phyloP scores from a whole-genome alignment of 345 rosid genomes.

The Brassica napus region Da-Ae NC_063440.1:25545001-25545500 shows the following conservation, averaged over 20 bases:
- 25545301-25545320: slow-evolving; percentile 10
- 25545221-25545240: not conserved
- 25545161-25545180: not conserved
- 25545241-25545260: slow-evolving; percentile 43
- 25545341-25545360: not conserved
- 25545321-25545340: slow-evolving; percentile 12
- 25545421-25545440: not conserved
- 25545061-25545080: not conserved
- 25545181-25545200: not conserved
- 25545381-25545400: not conserved
- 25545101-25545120: not conserved
- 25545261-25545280: slow-evolving; percentile 72
- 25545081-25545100: slow-evolving; percentile 5
- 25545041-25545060: not conserved
- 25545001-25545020: not conserved
- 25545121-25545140: slow-evolving; percentile 7
- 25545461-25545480: slow-evolving; percentile 16
- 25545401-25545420: not conserved
- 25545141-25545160: slow-evolving; percentile 40
- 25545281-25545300: slow-evolving; percentile 68
- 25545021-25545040: not conserved
- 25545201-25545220: not conserved
- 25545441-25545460: not conserved
- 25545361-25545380: not conserved
- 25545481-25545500: slow-evolving; percentile 25